Evolutionary conservation across 228 moss, liverwort and hornwort genomes (phyloP), one percentile per base, ranked within the genome.

Genomic region (Sphagnum magellanicum): DNA sequence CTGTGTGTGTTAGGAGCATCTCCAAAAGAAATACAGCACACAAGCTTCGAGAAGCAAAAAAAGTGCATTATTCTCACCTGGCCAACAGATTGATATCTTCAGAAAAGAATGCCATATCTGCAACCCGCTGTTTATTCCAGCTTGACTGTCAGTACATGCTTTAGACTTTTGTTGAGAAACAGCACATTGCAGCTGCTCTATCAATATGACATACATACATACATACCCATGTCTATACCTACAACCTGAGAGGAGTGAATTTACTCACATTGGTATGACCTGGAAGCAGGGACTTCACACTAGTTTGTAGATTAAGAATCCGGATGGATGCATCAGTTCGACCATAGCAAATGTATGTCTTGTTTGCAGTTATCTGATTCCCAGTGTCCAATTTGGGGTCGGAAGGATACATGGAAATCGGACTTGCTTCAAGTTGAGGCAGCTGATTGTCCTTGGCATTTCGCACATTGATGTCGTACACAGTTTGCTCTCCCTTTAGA

Each of bases 291-390:
- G 68, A 74, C 16, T 81, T 75, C 76, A 85, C 72, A 1, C 75
- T 81, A 58, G 85, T 85, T 63, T 81, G 75, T 63, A 81, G 81
- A 46, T 81, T 85, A 53, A 85, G 52, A 60, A 85, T 74, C 48
- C 85, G 81, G 53, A 85, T 85, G 6, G 78, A 78, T 60, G 81
- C 85, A 52, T 73, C 76, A 50, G 78, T 75, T 63, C 81, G 61
- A 10, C 85, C 85, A 70, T 85, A 85, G 72, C 85, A 81, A 50
- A 85, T 85, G 61, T 85, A 85, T 50, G 68, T 81, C 67, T 70
- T 79, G 50, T 85, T 85, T 49, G 81, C 85, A 5, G 85, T 81
- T 71, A 85, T 85, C 71, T 85, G 85, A 17, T 81, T 76, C 63
- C 85, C 85, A 46, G 81, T 63, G 8, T 81, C 85, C 81, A 81